Evolutionary conservation across 208 protist genomes (phyloP), one percentile per base, ranked within the genome.

Genomic region (Angomonas deanei): DNA sequence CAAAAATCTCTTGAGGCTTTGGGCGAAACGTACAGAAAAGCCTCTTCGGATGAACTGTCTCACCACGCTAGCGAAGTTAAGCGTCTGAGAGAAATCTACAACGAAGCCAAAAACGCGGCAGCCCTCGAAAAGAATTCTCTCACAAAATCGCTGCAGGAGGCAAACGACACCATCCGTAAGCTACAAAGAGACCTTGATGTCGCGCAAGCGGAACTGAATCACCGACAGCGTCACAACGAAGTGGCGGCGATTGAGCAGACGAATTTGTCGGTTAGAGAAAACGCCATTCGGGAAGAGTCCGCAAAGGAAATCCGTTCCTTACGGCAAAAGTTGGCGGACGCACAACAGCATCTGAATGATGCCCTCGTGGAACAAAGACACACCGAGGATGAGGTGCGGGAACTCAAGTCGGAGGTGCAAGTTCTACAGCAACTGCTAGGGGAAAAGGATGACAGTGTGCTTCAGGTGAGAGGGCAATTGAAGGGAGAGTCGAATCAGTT

Each of bases 371-470:
- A 81, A 59, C 38, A 70, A 48, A 64, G 69, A 28, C 68, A 82
- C 65, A 57, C 34, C 62, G 86, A 88, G 58, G 83, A 77, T 17
- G 83, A 88, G 70, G 61, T 83, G 55, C 83, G 83, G 2, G 81
- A 91, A 64, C 70, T 86, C 28, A 75, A 73, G 0, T 77, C 73
- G 24, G 86, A 90, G 62, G 36, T 86, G 21, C 61, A 71, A 1
- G 74, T 78, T 5, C 53, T 86, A 57, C 74, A 90, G 55, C 34
- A 67, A 1, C 63, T 76, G 13, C 60, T 84, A 57, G 47, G 69
- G 23, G 74, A 74, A 39, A 74, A 85, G 32, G 72, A 77, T 38
- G 68, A 62, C 17, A 38, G 68, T 4, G 42, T 78, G 13, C 30
- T 31, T 26, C 24, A 26, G 39, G 66, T 69, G 55, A 67, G 72